These are phyloP conservation scores for Quercus bicolor DNA, from an alignment of 306 rosid species.

Conservation along the genomic window DNA sequence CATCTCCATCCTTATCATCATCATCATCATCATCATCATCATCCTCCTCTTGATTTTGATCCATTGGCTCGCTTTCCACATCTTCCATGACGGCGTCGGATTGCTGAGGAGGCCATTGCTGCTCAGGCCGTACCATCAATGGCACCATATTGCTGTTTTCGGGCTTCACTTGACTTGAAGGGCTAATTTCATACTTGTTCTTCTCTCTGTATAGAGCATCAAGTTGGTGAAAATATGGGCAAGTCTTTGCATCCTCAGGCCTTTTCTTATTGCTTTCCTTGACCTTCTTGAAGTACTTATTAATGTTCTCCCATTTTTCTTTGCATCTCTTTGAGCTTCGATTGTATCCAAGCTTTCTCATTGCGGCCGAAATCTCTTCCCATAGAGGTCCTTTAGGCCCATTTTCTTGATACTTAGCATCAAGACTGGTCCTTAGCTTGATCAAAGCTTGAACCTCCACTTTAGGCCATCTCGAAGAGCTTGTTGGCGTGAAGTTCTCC, in stretches of 20 bases:
- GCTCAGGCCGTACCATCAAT: constrained; percentile 87
- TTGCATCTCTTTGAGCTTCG: constrained; percentile 81
- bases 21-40: constrained; percentile 44
- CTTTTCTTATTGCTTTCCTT: constrained; percentile 86
- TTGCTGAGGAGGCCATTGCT: constrained; percentile 86
- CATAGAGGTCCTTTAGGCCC: constrained; percentile 88
- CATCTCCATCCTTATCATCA: constrained; percentile 13
- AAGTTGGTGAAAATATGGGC: constrained; percentile 74
- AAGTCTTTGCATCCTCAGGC: constrained; percentile 85
- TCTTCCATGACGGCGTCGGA: constrained; percentile 32
- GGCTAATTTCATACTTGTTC: constrained; percentile 28
- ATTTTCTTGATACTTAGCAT: constrained; percentile 67
- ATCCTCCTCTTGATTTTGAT: constrained; percentile 13
- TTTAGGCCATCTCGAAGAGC: constrained; percentile 91
- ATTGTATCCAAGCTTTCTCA: constrained; percentile 71
- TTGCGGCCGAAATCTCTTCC: constrained; percentile 78
- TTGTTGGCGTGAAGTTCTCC: constrained; percentile 14
- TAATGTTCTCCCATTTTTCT: constrained; percentile 98
- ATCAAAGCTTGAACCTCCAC: constrained; percentile 69
- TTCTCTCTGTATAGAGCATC: constrained; percentile 67
- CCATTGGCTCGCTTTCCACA: constrained; percentile 21
- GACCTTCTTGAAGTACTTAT: constrained; percentile 96
- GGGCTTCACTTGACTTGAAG: background rate
- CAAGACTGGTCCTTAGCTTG: constrained; percentile 52
- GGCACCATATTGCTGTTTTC: constrained; percentile 52